These are phyloP conservation scores for Monosporascus ibericus DNA, from an alignment of 2,329 filamentous ascomycete species.

Conservation along the genomic window DNA sequence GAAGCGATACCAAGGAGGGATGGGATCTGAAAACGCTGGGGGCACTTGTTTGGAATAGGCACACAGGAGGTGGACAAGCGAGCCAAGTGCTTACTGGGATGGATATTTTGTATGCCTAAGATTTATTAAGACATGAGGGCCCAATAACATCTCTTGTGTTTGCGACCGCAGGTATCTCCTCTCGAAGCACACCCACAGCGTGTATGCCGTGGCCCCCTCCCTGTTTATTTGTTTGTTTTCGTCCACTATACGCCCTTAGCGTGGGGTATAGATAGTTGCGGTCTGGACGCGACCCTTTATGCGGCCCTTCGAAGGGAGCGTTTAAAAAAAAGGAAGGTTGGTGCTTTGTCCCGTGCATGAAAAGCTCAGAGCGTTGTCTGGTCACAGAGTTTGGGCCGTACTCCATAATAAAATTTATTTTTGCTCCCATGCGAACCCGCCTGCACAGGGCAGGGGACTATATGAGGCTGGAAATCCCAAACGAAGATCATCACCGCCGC, in stretches of 20 bases:
- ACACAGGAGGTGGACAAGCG: neutral
- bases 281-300: neutral
- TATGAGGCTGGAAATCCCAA: too few species aligned
- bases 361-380: neutral
- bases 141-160: neutral
- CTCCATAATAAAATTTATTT: too few species aligned
- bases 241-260: neutral
- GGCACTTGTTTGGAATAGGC: conserved; percentile 1
- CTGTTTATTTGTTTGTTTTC: neutral
- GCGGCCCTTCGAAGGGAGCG: neutral
- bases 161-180: neutral
- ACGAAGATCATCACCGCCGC: too few species aligned
- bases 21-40: conserved; percentile 4
- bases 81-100: neutral
- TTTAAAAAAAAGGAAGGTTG: neutral
- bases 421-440: too few species aligned
- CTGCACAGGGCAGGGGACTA: too few species aligned
- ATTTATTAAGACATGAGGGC: neutral
- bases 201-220: neutral
- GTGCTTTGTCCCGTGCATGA: neutral
- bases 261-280: neutral
- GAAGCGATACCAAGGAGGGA: conserved; percentile 16
- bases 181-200: neutral
- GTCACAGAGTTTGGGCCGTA: neutral
- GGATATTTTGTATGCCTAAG: neutral